Evolutionary conservation across 1,284 basidiomycete genomes (phyloP), one percentile per base, ranked within the genome.

Genomic region (Ceratobasidium sp.): DNA sequence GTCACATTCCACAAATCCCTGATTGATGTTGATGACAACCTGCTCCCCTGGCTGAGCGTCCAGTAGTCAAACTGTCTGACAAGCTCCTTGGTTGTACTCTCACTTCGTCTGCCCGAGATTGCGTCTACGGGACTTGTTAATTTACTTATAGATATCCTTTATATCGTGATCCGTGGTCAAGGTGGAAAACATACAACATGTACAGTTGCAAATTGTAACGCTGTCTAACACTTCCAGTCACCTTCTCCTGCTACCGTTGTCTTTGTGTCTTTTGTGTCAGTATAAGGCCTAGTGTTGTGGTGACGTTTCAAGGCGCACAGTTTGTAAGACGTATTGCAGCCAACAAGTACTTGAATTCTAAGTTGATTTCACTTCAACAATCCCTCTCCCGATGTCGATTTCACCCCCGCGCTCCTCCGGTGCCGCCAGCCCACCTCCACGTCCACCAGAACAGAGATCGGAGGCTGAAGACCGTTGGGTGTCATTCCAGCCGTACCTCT

Each of bases 401-500:
- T 10, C 23, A 20, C 55, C 55, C 23, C 23, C 55, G n/a, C n/a
- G n/a, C 23, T 33, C 40, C 23, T 67, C 39, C 13, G 18, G 49
- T 67, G 26, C 13, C 44, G 23, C 26, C 39, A 67, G 64, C 23
- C n/a, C 42, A 6, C 42, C 23, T 6, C 49, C 64, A 15, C n/a
- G 18, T 28, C 13, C 15, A 5, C 49, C 46, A 39, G 68, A 70
- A 26, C 28, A 56, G 53, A n/a, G 23, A 40, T 70, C 68, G 13
- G 68, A 51, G 5, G 68, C 49, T 15, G 68, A 70, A 42, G 33
- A 70, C 18, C 46, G 68, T 1, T 70, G 68, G 68, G 53, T 51
- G 10, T 70, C 68, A 5, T 70, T 70, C 46, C 68, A 70, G 20
- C 68, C 68, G 4, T 70, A 70, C 68, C 28, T 70, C 1, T 28